Conservation (phyloP, 2,329 filamentous ascomycete genomes). For the Davidsoniella australis region DNA sequence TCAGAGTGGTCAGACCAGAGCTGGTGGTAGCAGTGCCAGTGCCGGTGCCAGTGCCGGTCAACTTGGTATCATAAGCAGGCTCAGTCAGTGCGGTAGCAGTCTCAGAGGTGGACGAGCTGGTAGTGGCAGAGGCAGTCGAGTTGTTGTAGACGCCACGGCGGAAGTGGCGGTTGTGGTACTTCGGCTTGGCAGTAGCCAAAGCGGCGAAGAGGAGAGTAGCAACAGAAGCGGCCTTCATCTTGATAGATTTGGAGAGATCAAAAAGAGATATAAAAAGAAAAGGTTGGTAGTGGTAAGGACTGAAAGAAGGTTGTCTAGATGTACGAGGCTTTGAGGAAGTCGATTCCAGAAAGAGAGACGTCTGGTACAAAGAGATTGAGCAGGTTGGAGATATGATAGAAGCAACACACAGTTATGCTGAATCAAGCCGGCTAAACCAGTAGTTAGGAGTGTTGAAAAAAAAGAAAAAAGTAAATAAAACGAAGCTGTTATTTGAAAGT, state of each 20-base stretch:
- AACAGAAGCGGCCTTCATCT: conserved; percentile 11
- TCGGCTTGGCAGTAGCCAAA: conserved; percentile 9
- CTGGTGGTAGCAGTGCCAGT: conserved; percentile 13
- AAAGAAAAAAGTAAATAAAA: conserved; percentile 6
- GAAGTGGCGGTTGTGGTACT: conserved; percentile 9
- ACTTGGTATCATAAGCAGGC: background rate
- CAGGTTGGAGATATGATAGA: conserved; percentile 3
- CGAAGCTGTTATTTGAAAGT: conserved; percentile 4
- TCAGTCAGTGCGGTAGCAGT: background rate
- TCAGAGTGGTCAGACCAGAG: conserved; percentile 23
- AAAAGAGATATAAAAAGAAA: background rate
- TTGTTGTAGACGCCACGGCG: conserved; percentile 3
- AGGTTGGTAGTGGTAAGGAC: too few relatives aligned
- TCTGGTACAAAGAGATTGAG: background rate
- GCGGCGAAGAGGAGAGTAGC: conserved; percentile 10
- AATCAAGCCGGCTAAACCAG: too few relatives aligned
- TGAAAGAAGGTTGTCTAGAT: too few relatives aligned
- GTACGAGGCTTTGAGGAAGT: conserved; percentile 1
- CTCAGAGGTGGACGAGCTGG: background rate
- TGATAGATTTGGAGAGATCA: background rate
- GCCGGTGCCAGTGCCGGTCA: background rate
- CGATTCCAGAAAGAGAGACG: too few relatives aligned
- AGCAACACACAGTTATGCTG: background rate
- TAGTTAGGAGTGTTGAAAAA: conserved; percentile 1
- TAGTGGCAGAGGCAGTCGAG: background rate